phyloP scores from a whole-genome alignment of 208 protist species.

The Acanthamoeba polyphaga region DNA sequence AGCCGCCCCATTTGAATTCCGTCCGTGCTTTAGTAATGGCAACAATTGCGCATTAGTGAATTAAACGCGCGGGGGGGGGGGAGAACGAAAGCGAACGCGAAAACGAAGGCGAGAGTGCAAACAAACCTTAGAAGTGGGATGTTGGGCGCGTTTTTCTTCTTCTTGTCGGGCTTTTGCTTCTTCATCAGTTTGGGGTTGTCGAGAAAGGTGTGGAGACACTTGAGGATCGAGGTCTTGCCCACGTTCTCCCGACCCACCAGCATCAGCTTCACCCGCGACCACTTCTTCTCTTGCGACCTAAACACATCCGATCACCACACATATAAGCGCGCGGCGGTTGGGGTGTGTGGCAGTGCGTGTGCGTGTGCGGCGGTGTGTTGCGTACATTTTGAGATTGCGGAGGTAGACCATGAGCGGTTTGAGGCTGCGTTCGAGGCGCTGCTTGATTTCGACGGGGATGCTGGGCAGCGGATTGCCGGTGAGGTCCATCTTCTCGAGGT shows the following conservation, averaged over 20 bases:
- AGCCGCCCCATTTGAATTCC: constrained; percentile 26
- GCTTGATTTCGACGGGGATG: constrained; percentile 61
- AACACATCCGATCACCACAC: not conserved
- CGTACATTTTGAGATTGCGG: constrained; percentile 54
- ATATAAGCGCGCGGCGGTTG: not conserved
- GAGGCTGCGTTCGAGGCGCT: constrained; percentile 66
- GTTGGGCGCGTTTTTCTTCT: not conserved
- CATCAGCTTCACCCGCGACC: constrained; percentile 66
- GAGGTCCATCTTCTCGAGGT: constrained; percentile 55
- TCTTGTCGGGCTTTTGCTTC: constrained; percentile 11
- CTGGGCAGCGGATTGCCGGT: constrained; percentile 37
- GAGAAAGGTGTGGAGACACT: constrained; percentile 43
- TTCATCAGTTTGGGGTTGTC: not conserved
- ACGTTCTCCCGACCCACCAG: constrained; percentile 65
- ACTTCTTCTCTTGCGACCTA: constrained; percentile 68
- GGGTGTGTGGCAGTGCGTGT: too few relatives aligned
- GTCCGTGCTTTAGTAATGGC: not conserved
- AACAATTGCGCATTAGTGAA: not conserved
- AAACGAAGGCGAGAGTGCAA: too few relatives aligned
- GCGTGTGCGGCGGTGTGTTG: not conserved
- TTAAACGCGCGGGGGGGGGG: too few relatives aligned
- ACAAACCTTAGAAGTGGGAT: constrained; percentile 1
- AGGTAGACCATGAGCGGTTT: constrained; percentile 65
- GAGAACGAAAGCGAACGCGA: too few relatives aligned
- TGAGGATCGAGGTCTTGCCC: constrained; percentile 66